Evolutionary conservation across 1,139 yeast species (phyloP), one percentile per base, ranked within the genome.

Genomic region (Protomyces pachydermus): DNA sequence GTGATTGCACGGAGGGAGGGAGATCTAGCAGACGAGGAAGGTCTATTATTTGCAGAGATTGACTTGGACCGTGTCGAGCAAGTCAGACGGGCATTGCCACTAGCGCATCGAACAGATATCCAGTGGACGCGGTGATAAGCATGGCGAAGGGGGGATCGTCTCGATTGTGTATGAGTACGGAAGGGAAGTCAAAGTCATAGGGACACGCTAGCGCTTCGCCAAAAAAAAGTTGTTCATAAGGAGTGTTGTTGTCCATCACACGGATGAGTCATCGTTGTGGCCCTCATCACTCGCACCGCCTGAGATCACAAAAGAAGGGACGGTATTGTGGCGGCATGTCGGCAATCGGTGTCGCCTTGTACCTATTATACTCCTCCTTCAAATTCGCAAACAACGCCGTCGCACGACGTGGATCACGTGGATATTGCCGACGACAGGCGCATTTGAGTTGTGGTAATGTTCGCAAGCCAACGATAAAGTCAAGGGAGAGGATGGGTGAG

Each of bases 11-110:
- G 85, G 68, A 83, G 84, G 5, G 74, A 80, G 4, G 86, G 83
- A 68, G 73, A 77, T 2, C 16, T 25, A 9, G 75, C 73, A 5
- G 81, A 80, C 10, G 75, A 73, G 8, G 84, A 87, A 0, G 85
- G 85, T 66, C 72, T 91, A 28, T 80, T 86, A 28, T 75, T 80
- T 12, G 96, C 95, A 0, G 95, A 90, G 64, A 78, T 93, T 55
- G 91, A 89, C 70, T 72, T 81, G 46, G 80, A 76, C 0, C 71
- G 74, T 12, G 72, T 89, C 42, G 74, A 78, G 3, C 76, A 76
- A 50, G 79, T 54, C 18, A 45, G 66, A 23, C 14, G 38, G 35
- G 56, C 46, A 9, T 25, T 64, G 56, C 65, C 65, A 18, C 55
- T 63, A 25, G 51, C 16, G 12, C 48, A 42, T 18, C 48, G 48